These are phyloP conservation scores for Psidium guajava DNA, from an alignment of 345 rosid genomes.

Conservation along the genomic window DNA sequence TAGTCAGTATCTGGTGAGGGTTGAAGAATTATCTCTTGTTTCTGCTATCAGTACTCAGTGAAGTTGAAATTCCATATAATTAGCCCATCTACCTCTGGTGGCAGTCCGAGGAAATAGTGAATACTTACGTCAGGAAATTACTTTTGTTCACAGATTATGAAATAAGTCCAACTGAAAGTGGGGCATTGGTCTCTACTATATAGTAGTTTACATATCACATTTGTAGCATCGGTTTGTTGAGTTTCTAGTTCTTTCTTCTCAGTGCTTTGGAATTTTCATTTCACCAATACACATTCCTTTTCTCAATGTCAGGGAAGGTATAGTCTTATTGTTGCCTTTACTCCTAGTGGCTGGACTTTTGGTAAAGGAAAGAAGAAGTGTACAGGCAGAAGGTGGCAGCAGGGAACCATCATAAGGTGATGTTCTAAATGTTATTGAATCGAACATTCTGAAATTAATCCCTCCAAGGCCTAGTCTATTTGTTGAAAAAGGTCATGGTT, in stretches of 20 bases:
- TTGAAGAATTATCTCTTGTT: neutral
- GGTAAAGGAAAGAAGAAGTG: conserved; percentile 84
- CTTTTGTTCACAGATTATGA: neutral
- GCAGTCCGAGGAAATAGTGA: neutral
- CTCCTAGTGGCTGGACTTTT: conserved; percentile 92
- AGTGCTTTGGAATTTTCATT: neutral
- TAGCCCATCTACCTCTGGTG: neutral
- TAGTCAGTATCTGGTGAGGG: conserved; percentile 67
- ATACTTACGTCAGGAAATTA: neutral
- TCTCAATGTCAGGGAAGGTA: conserved; percentile 43
- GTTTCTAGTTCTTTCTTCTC: neutral
- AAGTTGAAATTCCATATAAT: neutral
- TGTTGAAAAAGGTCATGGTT: neutral
- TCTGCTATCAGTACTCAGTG: neutral
- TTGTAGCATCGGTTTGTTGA: neutral
- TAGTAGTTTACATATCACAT: neutral
- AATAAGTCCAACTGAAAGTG: neutral
- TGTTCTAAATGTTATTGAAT: neutral
- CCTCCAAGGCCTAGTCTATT: neutral
- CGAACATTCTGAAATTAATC: neutral
- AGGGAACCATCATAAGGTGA: conserved; percentile 92
- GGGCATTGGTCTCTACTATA: neutral
- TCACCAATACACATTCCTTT: neutral
- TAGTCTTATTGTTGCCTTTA: conserved; percentile 81
- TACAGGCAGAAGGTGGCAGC: conserved; percentile 84